phyloP scores from a whole-genome alignment of 305 asterid genomes.

The Fraxinus floribunda region DNA sequence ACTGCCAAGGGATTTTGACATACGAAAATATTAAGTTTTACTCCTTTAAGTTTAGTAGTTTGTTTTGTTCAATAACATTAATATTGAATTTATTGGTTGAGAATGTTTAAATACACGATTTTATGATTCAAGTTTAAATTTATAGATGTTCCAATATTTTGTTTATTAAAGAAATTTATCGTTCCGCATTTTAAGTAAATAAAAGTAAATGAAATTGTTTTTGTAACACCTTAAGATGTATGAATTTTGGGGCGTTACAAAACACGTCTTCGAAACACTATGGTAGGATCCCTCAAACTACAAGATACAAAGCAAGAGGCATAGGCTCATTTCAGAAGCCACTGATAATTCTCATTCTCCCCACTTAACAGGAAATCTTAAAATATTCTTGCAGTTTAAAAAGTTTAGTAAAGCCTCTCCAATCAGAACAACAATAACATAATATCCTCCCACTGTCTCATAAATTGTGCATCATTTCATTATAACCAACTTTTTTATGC shows the following conservation, averaged over 20 bases:
- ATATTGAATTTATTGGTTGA: too few relatives aligned
- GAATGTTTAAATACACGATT: too few relatives aligned
- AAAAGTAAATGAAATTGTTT: too few relatives aligned
- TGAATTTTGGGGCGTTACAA: neutral
- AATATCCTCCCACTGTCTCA: neutral
- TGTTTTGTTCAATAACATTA: too few relatives aligned
- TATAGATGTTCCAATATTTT: too few relatives aligned
- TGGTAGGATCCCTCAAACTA: neutral
- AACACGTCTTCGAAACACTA: neutral
- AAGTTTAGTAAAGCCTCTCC: neutral
- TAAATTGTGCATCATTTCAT: neutral
- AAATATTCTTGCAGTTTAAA: neutral
- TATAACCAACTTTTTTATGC: neutral
- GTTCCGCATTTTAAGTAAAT: too few relatives aligned
- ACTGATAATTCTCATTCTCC: conserved; percentile 7
- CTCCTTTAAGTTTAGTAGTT: too few relatives aligned
- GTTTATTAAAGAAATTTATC: too few relatives aligned
- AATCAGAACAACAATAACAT: conserved; percentile 4
- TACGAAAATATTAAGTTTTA: too few relatives aligned
- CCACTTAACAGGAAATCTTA: conserved; percentile 9
- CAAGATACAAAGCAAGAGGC: neutral
- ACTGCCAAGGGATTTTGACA: too few relatives aligned
- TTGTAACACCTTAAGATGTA: too few relatives aligned
- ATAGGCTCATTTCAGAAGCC: neutral
- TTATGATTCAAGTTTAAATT: too few relatives aligned